phyloP scores from a whole-genome alignment of 192 early-diverging fungal species.

The Piromyces finnis region DNA sequence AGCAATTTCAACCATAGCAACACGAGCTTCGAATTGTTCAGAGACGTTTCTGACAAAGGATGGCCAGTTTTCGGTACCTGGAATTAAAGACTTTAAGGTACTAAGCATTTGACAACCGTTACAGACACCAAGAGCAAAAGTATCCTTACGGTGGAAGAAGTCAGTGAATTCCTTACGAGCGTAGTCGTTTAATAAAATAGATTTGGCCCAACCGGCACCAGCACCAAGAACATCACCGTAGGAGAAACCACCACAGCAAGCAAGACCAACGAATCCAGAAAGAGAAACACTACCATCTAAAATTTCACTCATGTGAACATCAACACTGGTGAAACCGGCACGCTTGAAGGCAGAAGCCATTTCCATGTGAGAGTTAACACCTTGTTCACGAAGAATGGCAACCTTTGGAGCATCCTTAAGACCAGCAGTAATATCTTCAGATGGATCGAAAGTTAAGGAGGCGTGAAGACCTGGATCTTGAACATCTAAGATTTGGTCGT shows the following conservation, averaged over 20 bases:
- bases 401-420: constrained; percentile 53
- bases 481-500: constrained; percentile 42
- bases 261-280: constrained; percentile 65
- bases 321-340: constrained; percentile 84
- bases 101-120: constrained; percentile 98
- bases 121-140: constrained; percentile 93
- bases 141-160: constrained; percentile 78
- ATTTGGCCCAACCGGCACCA: constrained; percentile 95
- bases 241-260: constrained; percentile 90
- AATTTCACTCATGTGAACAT: constrained; percentile 98
- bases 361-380: constrained; percentile 88
- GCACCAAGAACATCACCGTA: constrained; percentile 99
- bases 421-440: constrained; percentile 10
- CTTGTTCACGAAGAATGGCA: constrained; percentile 92
- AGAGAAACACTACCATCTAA: constrained; percentile 41
- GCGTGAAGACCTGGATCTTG: constrained; percentile 63
- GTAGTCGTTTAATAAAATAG: constrained; percentile 52
- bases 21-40: constrained; percentile 91
- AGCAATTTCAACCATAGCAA: constrained; percentile 54
- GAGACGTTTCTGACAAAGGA: constrained; percentile 76
- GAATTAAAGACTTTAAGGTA: constrained; percentile 68
- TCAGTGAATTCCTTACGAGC: constrained; percentile 52
- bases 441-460: constrained; percentile 63
- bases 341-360: constrained; percentile 86
- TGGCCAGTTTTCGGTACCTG: constrained; percentile 78